Conservation (phyloP, 164 flowering plant species). For the Paratinospora sagittata region DNA sequence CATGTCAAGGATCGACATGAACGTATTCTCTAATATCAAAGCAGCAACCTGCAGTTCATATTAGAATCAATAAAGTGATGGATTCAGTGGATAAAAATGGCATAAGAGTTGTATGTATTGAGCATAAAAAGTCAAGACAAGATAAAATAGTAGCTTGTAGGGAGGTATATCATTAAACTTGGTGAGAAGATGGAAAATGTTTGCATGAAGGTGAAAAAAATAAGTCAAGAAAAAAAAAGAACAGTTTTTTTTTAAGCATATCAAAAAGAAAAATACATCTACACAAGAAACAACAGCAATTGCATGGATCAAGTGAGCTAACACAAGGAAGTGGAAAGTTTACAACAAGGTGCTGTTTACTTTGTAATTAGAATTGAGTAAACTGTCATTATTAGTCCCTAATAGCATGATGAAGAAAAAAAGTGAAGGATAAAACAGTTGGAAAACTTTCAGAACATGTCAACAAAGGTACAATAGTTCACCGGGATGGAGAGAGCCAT, state of each 20-base stretch:
- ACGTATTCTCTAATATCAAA: constrained; percentile 87
- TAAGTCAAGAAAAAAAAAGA: neutral
- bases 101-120: neutral
- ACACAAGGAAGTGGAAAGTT: no score
- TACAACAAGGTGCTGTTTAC: neutral
- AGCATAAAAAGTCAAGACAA: no score
- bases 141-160: neutral
- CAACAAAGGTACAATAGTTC: no score
- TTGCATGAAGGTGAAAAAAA: no score
- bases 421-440: no score
- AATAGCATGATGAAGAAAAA: neutral
- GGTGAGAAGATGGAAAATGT: no score
- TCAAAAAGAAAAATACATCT: no score
- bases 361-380: neutral
- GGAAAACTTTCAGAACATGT: no score
- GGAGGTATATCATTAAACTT: no score
- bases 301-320: neutral
- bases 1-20: constrained; percentile 98
- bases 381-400: neutral
- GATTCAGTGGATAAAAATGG: neutral
- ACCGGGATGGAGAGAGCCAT: no score
- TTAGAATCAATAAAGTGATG: neutral
- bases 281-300: neutral
- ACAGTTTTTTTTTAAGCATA: neutral
- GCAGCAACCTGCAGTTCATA: constrained; percentile 58